These are phyloP conservation scores for Penicillium chermesinum DNA, from an alignment of 495 filamentous ascomycete species.

Conservation along the genomic window DNA sequence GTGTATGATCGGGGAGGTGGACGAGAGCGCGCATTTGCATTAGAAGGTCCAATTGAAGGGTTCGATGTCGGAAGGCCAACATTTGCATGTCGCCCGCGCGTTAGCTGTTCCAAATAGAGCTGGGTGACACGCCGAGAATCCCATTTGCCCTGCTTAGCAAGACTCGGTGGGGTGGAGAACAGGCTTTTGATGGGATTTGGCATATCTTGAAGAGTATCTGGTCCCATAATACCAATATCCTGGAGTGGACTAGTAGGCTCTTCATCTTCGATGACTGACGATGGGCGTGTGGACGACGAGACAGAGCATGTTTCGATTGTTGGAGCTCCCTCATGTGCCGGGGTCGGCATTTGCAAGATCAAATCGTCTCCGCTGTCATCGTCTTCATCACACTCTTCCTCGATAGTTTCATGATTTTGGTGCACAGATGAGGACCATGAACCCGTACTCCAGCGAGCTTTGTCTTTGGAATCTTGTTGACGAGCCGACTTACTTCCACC, in stretches of 20 bases:
- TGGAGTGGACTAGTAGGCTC: slow-evolving; percentile 20
- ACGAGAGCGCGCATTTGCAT: not conserved
- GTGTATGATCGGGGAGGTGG: not conserved
- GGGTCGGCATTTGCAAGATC: not conserved
- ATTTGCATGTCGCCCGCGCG: slow-evolving; percentile 18
- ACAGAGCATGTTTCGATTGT: slow-evolving; percentile 14
- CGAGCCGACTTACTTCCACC: slow-evolving; percentile 22
- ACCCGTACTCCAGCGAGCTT: slow-evolving; percentile 43
- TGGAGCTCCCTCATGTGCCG: not conserved
- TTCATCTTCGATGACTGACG: slow-evolving; percentile 17
- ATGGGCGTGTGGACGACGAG: slow-evolving; percentile 22
- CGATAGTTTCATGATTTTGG: slow-evolving; percentile 34
- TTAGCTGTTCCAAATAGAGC: slow-evolving; percentile 49
- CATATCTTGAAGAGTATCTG: slow-evolving; percentile 11
- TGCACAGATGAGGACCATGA: slow-evolving; percentile 49
- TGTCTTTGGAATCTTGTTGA: slow-evolving; percentile 6
- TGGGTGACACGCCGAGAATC: slow-evolving; percentile 50
- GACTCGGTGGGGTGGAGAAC: slow-evolving; percentile 34
- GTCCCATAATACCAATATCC: slow-evolving; percentile 16
- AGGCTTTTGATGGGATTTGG: slow-evolving; percentile 2
- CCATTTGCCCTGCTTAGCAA: slow-evolving; percentile 49
- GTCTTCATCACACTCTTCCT: slow-evolving; percentile 34
- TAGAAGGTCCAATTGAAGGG: not conserved
- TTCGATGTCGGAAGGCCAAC: not conserved
- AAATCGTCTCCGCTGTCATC: slow-evolving; percentile 22